These are phyloP conservation scores for Termitomyces sp. DNA, from an alignment of 768 basidiomycete species.

Conservation along the genomic window DNA sequence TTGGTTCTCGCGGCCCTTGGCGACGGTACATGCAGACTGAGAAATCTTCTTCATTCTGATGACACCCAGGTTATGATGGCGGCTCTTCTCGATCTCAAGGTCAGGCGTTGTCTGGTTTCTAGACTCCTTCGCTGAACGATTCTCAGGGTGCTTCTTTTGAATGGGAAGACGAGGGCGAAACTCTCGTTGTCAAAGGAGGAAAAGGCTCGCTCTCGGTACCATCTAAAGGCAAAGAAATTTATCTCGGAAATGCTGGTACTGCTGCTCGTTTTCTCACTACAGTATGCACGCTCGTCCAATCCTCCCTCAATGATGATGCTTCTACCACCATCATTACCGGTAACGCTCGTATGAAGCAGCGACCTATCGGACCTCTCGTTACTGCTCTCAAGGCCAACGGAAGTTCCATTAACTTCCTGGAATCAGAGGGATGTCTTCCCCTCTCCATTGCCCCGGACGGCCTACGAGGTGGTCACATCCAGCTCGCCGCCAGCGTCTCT, in stretches of 20 bases:
- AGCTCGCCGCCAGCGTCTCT: conserved; percentile 90
- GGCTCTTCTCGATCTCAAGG: conserved; percentile 84
- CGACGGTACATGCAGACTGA: conserved; percentile 80
- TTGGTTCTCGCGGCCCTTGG: conserved; percentile 91
- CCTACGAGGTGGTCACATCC: conserved; percentile 74
- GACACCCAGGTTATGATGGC: conserved; percentile 99
- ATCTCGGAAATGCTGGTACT: conserved; percentile 96
- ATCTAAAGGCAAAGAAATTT: conserved; percentile 77
- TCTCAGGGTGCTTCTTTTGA: conserved; percentile 80
- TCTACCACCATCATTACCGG: conserved; percentile 84
- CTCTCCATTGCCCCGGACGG: conserved; percentile 81
- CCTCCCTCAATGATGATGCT: conserved; percentile 27
- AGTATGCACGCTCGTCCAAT: conserved; percentile 83
- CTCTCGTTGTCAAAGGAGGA: conserved; percentile 87
- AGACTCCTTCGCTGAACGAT: background rate
- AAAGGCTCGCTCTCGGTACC: conserved; percentile 76
- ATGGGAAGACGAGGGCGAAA: conserved; percentile 97
- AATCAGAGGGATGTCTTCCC: conserved; percentile 80
- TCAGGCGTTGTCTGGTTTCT: conserved; percentile 21
- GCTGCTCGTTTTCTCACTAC: conserved; percentile 97
- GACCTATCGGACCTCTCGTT: conserved; percentile 93
- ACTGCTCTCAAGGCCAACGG: conserved; percentile 83
- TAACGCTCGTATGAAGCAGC: conserved; percentile 98
- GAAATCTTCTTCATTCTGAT: conserved; percentile 92
- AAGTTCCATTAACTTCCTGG: conserved; percentile 70